Percentiles rank a stretch among this genome's conserved stretches.
phyloP scores from a whole-genome alignment of 192 early-diverging fungal genomes.

The Backusella morwellensis region DNA sequence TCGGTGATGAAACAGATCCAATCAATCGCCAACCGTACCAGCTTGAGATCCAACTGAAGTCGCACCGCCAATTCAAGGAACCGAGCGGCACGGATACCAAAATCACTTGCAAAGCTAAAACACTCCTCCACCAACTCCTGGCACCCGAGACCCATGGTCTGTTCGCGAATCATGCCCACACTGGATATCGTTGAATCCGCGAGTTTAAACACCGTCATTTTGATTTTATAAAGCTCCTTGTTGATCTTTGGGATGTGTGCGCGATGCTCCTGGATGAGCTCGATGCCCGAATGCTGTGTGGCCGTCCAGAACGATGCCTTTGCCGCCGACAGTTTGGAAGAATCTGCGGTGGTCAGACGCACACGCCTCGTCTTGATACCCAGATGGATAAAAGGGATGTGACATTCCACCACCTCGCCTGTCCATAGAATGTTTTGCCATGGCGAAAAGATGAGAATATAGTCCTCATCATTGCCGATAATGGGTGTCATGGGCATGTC shows the following conservation, averaged over 20 bases:
- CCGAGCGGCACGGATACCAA: constrained; percentile 58
- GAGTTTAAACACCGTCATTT: constrained; percentile 52
- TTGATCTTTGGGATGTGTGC: constrained; percentile 59
- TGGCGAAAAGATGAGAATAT: constrained; percentile 60
- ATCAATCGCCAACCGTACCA: constrained; percentile 75
- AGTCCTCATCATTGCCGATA: constrained; percentile 37
- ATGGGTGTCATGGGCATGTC: neutral
- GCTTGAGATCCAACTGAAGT: constrained; percentile 59
- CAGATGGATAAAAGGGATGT: constrained; percentile 33
- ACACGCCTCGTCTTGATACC: constrained; percentile 55
- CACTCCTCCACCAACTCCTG: constrained; percentile 69
- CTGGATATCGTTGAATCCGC: constrained; percentile 53
- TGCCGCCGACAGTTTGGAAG: constrained; percentile 37
- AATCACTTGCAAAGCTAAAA: constrained; percentile 70
- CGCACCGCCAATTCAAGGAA: constrained; percentile 59
- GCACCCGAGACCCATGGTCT: constrained; percentile 39
- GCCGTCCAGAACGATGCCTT: constrained; percentile 52
- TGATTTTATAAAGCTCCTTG: constrained; percentile 55
- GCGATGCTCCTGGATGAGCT: constrained; percentile 49
- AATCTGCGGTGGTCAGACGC: constrained; percentile 53
- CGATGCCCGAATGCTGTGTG: constrained; percentile 42
- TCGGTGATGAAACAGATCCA: constrained; percentile 87
- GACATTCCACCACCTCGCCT: constrained; percentile 46
- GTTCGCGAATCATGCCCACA: constrained; percentile 53
- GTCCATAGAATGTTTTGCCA: constrained; percentile 56